Conservation (phyloP, 208 protist genomes). For the Wallacemonas sp. region DNA sequence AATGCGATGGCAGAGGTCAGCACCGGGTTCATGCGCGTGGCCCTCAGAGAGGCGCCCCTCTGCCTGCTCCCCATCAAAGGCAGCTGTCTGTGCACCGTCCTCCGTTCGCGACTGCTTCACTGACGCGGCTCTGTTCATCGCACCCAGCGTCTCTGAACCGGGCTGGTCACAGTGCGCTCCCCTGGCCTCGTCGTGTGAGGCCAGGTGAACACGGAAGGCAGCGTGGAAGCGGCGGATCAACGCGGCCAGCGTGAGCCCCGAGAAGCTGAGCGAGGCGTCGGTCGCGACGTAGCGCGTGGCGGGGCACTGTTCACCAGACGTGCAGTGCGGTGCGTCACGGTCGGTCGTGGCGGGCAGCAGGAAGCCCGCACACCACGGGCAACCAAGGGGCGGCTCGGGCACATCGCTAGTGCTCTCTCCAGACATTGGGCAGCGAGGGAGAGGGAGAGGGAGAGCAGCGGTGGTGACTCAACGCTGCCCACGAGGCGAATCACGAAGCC, state of each 20-base stretch:
- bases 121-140: no score
- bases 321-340: constrained; percentile 16
- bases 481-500: no score
- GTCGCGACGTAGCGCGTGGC: constrained; percentile 10
- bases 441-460: neutral
- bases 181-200: no score
- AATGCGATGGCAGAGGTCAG: neutral
- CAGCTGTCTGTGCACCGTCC: no score
- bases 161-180: no score
- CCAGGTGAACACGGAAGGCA: constrained; percentile 22
- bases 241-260: constrained; percentile 16
- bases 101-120: no score
- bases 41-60: no score
- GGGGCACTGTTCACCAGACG: constrained; percentile 14
- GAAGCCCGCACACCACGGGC: constrained; percentile 33
- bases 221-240: constrained; percentile 21
- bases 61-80: no score
- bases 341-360: constrained; percentile 11
- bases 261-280: constrained; percentile 28
- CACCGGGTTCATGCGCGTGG: no score
- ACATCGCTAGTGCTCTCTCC: neutral
- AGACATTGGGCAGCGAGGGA: neutral
- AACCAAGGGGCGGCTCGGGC: constrained; percentile 17
- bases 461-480: neutral
- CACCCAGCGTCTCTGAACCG: no score